Percentiles rank a stretch among this genome's conserved stretches.
Evolutionary conservation across 169 alveolate species (phyloP).

Genomic region (Cryptosporidium ryanae): DNA sequence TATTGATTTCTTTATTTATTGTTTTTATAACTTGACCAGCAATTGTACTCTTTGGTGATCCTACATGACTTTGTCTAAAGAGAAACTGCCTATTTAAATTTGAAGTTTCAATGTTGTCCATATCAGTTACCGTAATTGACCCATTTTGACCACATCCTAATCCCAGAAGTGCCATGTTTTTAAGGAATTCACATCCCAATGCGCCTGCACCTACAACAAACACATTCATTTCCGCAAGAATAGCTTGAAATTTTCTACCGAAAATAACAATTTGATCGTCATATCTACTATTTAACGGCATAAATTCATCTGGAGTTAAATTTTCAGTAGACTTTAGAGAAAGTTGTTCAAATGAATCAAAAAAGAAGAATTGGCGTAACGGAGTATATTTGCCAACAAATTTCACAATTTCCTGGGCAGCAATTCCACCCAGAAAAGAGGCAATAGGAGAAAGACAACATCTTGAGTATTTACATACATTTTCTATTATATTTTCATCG

Average conservation of each 20-base stretch:
- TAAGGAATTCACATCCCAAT: conserved; percentile 98
- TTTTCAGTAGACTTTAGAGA: conserved; percentile 77
- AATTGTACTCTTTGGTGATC: conserved; percentile 80
- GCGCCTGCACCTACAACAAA: conserved; percentile 98
- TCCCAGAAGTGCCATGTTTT: conserved; percentile 96
- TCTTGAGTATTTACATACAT: conserved; percentile 84
- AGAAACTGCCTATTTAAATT: conserved; percentile 97
- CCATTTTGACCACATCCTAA: conserved; percentile 90
- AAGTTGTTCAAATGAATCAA: conserved; percentile 93
- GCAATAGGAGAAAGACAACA: conserved; percentile 93
- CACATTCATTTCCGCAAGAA: conserved; percentile 83
- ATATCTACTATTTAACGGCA: conserved; percentile 84
- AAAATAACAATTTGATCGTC: conserved; percentile 92
- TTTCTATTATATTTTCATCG: conserved; percentile 86
- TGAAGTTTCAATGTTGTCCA: conserved; percentile 97
- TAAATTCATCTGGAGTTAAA: conserved; percentile 79
- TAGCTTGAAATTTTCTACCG: conserved; percentile 87
- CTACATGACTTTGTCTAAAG: conserved; percentile 89
- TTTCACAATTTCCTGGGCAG: conserved; percentile 97
- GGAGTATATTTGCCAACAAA: conserved; percentile 98
- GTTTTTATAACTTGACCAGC: conserved; percentile 89
- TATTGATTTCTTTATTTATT: conserved; percentile 89
- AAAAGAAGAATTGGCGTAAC: conserved; percentile 94
- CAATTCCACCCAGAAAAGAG: conserved; percentile 97
- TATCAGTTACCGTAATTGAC: conserved; percentile 94